Conservation (phyloP, 768 basidiomycete genomes). For the Pleurotus citrinopileatus region DNA sequence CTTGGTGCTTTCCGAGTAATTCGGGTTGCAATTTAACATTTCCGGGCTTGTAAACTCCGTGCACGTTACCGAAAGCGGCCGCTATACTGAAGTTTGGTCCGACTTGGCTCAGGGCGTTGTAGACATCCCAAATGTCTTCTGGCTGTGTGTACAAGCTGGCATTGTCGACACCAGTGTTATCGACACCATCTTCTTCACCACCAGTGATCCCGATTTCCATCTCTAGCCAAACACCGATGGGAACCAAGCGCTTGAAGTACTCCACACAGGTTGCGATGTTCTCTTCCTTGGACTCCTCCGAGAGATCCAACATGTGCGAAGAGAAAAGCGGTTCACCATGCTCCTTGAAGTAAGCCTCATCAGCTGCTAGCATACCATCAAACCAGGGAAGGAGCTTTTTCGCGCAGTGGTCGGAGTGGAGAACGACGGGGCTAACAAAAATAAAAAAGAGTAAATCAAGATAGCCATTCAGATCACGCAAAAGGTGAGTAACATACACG, state of each 20-base stretch:
- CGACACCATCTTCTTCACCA: constrained; percentile 99
- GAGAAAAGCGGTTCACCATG: constrained; percentile 89
- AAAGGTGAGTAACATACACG: constrained; percentile 58
- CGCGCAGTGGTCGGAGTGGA: constrained; percentile 99
- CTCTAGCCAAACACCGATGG: constrained; percentile 93
- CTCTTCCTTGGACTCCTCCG: constrained; percentile 87
- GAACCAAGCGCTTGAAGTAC: constrained; percentile 95
- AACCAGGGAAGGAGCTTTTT: constrained; percentile 98
- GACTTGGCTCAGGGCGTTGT: constrained; percentile 79
- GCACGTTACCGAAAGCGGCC: constrained; percentile 97
- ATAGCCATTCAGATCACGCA: constrained; percentile 1
- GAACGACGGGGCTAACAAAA: constrained; percentile 76
- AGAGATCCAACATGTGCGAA: constrained; percentile 99
- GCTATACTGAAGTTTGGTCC: constrained; percentile 96
- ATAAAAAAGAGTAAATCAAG: constrained; percentile 7
- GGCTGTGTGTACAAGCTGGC: constrained; percentile 94
- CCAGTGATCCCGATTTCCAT: constrained; percentile 99
- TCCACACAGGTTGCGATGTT: constrained; percentile 93
- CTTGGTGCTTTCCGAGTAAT: constrained; percentile 89
- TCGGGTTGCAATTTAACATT: constrained; percentile 94
- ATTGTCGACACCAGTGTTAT: constrained; percentile 96
- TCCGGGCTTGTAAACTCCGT: constrained; percentile 99
- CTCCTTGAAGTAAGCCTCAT: constrained; percentile 89
- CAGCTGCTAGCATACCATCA: constrained; percentile 97
- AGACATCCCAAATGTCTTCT: constrained; percentile 90